Evolutionary conservation across 164 flowering plant genomes (phyloP).

Genomic region (Tetracentron sinense): DNA sequence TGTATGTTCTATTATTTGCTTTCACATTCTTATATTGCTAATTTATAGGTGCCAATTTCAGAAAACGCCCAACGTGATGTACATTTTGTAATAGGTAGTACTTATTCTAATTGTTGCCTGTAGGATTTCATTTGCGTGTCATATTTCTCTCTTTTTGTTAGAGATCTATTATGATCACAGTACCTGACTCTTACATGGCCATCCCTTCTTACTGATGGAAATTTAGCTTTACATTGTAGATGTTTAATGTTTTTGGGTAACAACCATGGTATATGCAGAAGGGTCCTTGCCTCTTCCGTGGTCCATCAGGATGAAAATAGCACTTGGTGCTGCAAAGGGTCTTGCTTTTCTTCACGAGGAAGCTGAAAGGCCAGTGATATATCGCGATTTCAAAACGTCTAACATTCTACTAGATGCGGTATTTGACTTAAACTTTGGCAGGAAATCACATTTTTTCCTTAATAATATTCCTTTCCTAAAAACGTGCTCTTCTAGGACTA

Average conservation of each 20-base stretch:
- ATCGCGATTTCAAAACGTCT: conserved; percentile 48
- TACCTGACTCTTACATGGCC: not conserved
- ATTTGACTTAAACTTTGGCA: conserved; percentile 13
- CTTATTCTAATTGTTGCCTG: too few species aligned
- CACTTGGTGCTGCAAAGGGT: conserved; percentile 42
- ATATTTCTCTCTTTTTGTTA: too few species aligned
- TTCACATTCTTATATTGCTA: too few species aligned
- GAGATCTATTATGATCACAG: not conserved
- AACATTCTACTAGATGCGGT: conserved; percentile 47
- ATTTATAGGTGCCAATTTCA: too few species aligned
- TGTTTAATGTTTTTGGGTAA: conserved; percentile 22
- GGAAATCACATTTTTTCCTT: not conserved
- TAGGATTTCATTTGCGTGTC: too few species aligned
- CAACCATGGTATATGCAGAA: conserved; percentile 26
- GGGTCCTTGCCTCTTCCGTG: conserved; percentile 47
- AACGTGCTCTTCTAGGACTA: conserved; percentile 48
- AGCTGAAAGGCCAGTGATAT: conserved; percentile 44
- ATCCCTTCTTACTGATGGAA: not conserved
- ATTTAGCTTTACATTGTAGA: not conserved
- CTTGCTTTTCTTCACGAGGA: conserved; percentile 48
- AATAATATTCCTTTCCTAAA: conserved; percentile 9
- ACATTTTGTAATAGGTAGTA: too few species aligned
- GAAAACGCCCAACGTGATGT: too few species aligned
- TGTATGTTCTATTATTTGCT: too few species aligned
- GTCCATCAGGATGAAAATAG: conserved; percentile 44